Evolutionary conservation across 768 basidiomycete species (phyloP).

Genomic region (Collybiopsis luxurians): DNA sequence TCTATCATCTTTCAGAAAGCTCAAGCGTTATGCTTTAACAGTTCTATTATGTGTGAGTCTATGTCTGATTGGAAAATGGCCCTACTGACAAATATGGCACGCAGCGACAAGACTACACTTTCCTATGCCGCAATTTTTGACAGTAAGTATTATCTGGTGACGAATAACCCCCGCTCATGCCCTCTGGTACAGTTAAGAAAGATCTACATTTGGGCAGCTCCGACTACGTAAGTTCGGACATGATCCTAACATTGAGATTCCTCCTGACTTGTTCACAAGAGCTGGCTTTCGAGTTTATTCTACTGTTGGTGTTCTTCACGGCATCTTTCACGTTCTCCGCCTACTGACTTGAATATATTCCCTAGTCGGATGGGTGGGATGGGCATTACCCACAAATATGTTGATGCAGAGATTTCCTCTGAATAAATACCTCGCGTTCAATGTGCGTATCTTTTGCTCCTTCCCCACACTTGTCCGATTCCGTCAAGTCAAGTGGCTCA

Average conservation of each 20-base stretch:
- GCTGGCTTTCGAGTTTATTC: constrained; percentile 29
- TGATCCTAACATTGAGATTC: not conserved
- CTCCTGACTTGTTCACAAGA: constrained; percentile 10
- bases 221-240: constrained; percentile 27
- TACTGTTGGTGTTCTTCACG: constrained; percentile 27
- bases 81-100: too few relatives aligned
- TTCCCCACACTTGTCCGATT: not conserved
- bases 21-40: not conserved
- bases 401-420: constrained; percentile 37
- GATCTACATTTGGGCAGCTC: constrained; percentile 28
- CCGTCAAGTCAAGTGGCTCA: too few relatives aligned
- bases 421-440: constrained; percentile 35
- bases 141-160: not conserved
- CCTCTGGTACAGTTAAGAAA: constrained; percentile 16
- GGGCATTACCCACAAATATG: constrained; percentile 41
- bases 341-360: too few relatives aligned
- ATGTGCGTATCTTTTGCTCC: constrained; percentile 22
- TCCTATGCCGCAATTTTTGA: constrained; percentile 28
- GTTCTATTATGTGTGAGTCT: constrained; percentile 21
- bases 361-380: constrained; percentile 30
- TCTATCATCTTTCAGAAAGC: not conserved
- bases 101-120: constrained; percentile 22
- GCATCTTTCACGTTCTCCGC: too few relatives aligned
- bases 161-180: not conserved
- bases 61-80: too few relatives aligned